phyloP scores from a whole-genome alignment of 2,329 filamentous ascomycete genomes.

The Penicillium verrucosum region DNA sequence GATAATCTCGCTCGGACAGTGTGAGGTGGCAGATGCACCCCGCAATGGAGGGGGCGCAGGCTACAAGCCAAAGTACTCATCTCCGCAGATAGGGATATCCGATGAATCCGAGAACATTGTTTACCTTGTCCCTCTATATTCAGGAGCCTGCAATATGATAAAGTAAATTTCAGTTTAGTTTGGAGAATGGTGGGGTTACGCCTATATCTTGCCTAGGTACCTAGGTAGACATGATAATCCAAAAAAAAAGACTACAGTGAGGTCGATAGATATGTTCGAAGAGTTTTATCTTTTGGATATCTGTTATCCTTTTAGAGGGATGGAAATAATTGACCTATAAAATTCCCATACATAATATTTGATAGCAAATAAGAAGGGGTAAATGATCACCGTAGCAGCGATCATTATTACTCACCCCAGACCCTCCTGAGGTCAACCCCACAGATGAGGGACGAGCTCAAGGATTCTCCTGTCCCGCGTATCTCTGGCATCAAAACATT shows the following conservation, averaged over 20 bases:
- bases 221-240: too few relatives aligned
- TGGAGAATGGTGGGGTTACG: background rate
- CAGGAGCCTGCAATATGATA: background rate
- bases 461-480: background rate
- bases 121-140: background rate
- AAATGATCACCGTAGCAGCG: slow-evolving; percentile 2
- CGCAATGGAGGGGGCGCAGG: slow-evolving; percentile 14
- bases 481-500: background rate
- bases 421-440: background rate
- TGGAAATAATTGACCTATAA: background rate
- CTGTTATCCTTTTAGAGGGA: background rate
- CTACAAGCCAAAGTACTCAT: background rate
- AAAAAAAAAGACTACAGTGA: background rate
- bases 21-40: slow-evolving; percentile 19
- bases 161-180: background rate
- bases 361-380: background rate
- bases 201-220: background rate
- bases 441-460: background rate
- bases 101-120: background rate
- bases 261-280: background rate
- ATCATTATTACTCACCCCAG: background rate
- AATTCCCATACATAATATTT: too few relatives aligned
- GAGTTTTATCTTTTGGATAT: background rate
- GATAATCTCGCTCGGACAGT: slow-evolving; percentile 13
- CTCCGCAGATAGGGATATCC: background rate